phyloP scores from a whole-genome alignment of 2,329 filamentous ascomycete species.

The Fulvia fulva region DNA sequence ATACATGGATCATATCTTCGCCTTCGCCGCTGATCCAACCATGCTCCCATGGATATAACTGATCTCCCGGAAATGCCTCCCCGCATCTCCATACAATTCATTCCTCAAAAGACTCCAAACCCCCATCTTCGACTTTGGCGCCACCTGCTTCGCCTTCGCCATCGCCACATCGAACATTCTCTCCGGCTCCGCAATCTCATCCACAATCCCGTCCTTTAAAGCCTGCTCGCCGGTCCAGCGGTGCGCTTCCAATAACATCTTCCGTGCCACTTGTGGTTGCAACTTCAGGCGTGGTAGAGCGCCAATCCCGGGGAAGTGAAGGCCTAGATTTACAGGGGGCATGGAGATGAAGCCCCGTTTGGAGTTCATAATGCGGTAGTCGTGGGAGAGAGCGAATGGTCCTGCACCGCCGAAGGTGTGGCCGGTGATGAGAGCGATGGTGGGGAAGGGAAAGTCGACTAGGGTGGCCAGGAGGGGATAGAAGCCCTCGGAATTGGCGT shows the following conservation, averaged over 20 bases:
- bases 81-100: conserved; percentile 53
- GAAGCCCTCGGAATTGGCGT: conserved; percentile 36
- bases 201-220: conserved; percentile 51
- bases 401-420: conserved; percentile 50
- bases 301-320: conserved; percentile 55
- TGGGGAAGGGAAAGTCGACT: conserved; percentile 41
- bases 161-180: conserved; percentile 47
- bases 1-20: conserved; percentile 42
- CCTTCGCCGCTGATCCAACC: conserved; percentile 43
- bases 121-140: conserved; percentile 44
- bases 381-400: conserved; percentile 46
- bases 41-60: conserved; percentile 51
- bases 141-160: conserved; percentile 42
- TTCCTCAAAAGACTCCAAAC: conserved; percentile 51
- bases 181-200: conserved; percentile 48
- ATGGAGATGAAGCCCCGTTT: conserved; percentile 47
- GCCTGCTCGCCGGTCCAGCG: conserved; percentile 52
- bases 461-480: conserved; percentile 35
- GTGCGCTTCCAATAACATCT: conserved; percentile 55
- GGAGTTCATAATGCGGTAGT: conserved; percentile 49
- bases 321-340: conserved; percentile 53
- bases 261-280: conserved; percentile 48
- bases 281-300: conserved; percentile 51
- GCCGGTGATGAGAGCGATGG: conserved; percentile 46
- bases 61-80: conserved; percentile 48